A percentile compares a stretch with the other conserved stretches of the same genome.
phyloP scores from a whole-genome alignment of 805 yeast species.

The Candida hungchunana region DNA sequence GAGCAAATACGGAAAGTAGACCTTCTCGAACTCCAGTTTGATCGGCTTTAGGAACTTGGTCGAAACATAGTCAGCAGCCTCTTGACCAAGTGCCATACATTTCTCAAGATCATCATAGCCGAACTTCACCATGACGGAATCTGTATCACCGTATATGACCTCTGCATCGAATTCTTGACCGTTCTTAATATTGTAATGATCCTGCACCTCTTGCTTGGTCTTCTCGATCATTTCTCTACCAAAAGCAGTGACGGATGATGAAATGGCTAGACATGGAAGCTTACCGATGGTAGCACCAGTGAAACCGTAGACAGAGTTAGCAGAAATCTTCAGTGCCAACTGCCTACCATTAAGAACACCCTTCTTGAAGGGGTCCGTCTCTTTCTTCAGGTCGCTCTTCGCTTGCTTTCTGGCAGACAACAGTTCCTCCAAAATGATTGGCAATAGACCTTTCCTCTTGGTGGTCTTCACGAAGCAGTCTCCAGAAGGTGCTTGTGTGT shows the following conservation, averaged over 20 bases:
- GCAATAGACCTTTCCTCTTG: constrained; percentile 79
- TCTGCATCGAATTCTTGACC: constrained; percentile 83
- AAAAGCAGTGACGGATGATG: constrained; percentile 91
- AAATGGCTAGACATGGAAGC: constrained; percentile 92
- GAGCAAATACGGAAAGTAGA: constrained; percentile 87
- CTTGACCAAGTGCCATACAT: constrained; percentile 89
- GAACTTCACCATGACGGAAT: constrained; percentile 98
- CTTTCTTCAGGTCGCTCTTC: constrained; percentile 82
- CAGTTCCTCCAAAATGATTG: constrained; percentile 86
- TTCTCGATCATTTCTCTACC: constrained; percentile 96
- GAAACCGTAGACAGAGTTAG: constrained; percentile 97
- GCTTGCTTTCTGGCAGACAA: constrained; percentile 91
- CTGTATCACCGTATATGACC: constrained; percentile 98
- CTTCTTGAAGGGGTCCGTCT: constrained; percentile 88
- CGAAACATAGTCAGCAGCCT: constrained; percentile 89
- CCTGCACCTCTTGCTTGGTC: constrained; percentile 83
- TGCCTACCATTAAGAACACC: constrained; percentile 97
- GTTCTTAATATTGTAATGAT: constrained; percentile 70
- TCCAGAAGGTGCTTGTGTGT: constrained; percentile 84
- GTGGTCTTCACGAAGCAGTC: constrained; percentile 77
- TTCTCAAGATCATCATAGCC: constrained; percentile 76
- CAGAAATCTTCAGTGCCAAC: constrained; percentile 91
- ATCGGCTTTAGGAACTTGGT: constrained; percentile 77
- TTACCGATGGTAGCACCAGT: constrained; percentile 99
- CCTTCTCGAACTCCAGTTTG: constrained; percentile 93